Evolutionary conservation across 2,329 filamentous ascomycete species (phyloP).

Genomic region (Aureobasidium musti): DNA sequence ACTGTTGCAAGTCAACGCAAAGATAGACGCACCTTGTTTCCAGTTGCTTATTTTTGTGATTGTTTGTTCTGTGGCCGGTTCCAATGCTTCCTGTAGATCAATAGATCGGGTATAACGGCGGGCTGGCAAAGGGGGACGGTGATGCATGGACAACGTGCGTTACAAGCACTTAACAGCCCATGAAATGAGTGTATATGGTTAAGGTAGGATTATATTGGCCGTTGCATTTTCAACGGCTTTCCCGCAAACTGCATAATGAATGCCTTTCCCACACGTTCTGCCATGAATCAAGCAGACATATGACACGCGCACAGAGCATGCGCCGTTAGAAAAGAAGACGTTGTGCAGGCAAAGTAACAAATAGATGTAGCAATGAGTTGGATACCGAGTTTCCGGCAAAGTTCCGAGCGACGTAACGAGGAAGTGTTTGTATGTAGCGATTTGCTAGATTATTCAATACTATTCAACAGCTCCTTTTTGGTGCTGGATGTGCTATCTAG

Average conservation of each 20-base stretch:
- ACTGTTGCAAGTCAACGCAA: neutral
- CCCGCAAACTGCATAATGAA: neutral
- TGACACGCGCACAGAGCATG: neutral
- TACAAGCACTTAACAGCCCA: neutral
- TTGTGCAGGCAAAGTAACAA: neutral
- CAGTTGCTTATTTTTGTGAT: slow-evolving; percentile 6
- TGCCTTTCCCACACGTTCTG: neutral
- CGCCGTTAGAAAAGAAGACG: neutral
- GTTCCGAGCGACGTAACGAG: neutral
- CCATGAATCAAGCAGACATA: slow-evolving; percentile 1
- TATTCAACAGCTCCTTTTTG: neutral
- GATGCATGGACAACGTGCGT: neutral
- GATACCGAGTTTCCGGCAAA: neutral
- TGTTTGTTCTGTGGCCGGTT: neutral
- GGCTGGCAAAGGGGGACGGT: neutral
- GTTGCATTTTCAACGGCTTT: neutral
- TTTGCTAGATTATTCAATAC: neutral
- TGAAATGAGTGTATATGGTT: neutral
- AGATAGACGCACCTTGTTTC: slow-evolving; percentile 15
- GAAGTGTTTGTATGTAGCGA: neutral
- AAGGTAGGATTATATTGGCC: slow-evolving; percentile 13
- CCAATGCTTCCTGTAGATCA: slow-evolving; percentile 12
- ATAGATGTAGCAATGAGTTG: neutral
- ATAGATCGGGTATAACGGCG: neutral
- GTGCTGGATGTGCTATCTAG: neutral